phyloP scores from a whole-genome alignment of 768 basidiomycete genomes.

The Russula dissimulans region DNA sequence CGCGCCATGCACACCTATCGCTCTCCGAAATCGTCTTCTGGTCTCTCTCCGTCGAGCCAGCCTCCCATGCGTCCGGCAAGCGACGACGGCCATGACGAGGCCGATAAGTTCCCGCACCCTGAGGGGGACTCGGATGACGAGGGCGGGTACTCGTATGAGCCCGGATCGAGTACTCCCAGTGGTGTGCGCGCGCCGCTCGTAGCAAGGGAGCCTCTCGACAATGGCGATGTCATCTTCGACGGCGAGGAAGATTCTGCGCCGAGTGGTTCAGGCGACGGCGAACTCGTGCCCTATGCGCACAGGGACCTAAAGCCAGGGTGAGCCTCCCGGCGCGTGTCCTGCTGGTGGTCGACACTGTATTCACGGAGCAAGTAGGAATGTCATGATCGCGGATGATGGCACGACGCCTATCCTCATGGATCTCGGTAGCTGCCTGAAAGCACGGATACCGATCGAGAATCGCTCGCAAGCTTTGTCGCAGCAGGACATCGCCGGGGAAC shows the following conservation, averaged over 20 bases:
- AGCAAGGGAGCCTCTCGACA: constrained; percentile 40
- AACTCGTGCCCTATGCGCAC: constrained; percentile 85
- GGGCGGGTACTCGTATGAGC: constrained; percentile 64
- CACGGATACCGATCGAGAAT: constrained; percentile 71
- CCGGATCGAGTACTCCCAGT: constrained; percentile 19
- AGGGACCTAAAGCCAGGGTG: constrained; percentile 95
- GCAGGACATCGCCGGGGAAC: constrained; percentile 96
- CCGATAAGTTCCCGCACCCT: constrained; percentile 64
- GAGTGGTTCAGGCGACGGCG: constrained; percentile 33
- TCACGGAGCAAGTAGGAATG: constrained; percentile 47
- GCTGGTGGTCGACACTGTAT: background rate
- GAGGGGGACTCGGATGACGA: constrained; percentile 54
- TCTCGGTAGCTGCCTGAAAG: constrained; percentile 87
- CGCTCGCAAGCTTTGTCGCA: constrained; percentile 83
- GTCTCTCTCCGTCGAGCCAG: constrained; percentile 22
- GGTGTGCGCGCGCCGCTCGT: constrained; percentile 45
- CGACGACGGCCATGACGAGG: constrained; percentile 47
- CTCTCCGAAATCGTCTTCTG: constrained; percentile 32
- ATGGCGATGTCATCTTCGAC: constrained; percentile 64
- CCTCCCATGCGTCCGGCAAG: constrained; percentile 17
- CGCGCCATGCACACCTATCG: constrained; percentile 90
- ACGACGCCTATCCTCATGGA: constrained; percentile 89
- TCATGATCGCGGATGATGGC: constrained; percentile 95
- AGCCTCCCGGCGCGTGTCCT: constrained; percentile 24
- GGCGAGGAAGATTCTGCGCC: constrained; percentile 63